A percentile compares a stretch with the other conserved stretches of the same genome.
Evolutionary conservation across 805 yeast species (phyloP).

Genomic region (Schizosaccharomyces lindneri): DNA sequence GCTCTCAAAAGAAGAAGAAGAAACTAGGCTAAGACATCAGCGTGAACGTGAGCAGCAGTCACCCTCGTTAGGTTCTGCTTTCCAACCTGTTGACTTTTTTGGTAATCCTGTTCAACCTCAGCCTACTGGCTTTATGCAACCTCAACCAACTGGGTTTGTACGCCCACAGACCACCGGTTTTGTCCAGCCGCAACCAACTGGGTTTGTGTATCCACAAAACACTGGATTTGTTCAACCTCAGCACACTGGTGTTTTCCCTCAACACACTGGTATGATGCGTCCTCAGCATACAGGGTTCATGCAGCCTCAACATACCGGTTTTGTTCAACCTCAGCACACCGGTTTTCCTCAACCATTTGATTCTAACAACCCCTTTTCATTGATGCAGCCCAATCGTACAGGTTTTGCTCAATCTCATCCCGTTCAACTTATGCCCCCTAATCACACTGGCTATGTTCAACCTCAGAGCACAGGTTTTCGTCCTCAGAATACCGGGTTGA

Average conservation of each 20-base stretch:
- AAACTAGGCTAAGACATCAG: slow-evolving; percentile 15
- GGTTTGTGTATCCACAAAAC: slow-evolving; percentile 2
- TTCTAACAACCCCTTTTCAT: slow-evolving; percentile 2
- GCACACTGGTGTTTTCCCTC: not conserved
- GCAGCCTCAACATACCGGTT: not conserved
- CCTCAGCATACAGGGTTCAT: slow-evolving; percentile 4
- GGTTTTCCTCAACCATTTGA: slow-evolving; percentile 3
- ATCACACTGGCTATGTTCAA: slow-evolving; percentile 2
- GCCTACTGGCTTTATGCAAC: slow-evolving; percentile 6
- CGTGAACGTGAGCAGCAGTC: not conserved
- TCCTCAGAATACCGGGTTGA: not conserved
- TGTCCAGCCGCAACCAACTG: not conserved
- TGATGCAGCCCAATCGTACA: slow-evolving; percentile 7
- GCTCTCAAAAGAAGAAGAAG: slow-evolving; percentile 46
- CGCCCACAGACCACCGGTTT: slow-evolving; percentile 3
- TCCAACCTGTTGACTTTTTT: slow-evolving; percentile 26
- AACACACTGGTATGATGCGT: slow-evolving; percentile 3
- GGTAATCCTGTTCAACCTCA: slow-evolving; percentile 34
- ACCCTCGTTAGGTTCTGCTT: slow-evolving; percentile 6
- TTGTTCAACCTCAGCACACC: slow-evolving; percentile 1
- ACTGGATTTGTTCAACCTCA: slow-evolving; percentile 3
- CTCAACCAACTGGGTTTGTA: slow-evolving; percentile 5
- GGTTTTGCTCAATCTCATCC: slow-evolving; percentile 8
- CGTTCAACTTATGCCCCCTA: slow-evolving; percentile 2
- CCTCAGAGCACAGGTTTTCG: slow-evolving; percentile 3